These are phyloP conservation scores for Fusarium tjaetaba DNA, from an alignment of 2,329 filamentous ascomycete species.

Conservation along the genomic window DNA sequence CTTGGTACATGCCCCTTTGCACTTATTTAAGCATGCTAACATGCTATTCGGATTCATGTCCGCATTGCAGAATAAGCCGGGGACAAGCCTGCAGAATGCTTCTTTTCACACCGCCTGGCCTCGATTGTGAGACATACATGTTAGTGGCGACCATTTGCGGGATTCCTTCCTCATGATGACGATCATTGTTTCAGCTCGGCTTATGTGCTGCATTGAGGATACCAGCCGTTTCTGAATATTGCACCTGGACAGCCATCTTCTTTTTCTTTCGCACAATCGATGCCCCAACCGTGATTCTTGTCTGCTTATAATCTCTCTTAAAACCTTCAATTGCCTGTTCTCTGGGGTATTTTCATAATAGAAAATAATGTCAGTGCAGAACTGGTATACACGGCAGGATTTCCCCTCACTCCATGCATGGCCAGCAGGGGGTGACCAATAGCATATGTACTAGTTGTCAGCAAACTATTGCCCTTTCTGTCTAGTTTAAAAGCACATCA, in stretches of 20 bases:
- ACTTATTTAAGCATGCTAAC: background rate
- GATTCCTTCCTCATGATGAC: background rate
- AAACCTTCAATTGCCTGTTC: background rate
- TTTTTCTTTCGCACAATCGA: background rate
- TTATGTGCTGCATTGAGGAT: background rate
- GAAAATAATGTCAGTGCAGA: background rate
- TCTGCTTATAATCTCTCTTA: background rate
- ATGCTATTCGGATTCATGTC: background rate
- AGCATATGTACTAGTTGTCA: background rate
- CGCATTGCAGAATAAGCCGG: background rate
- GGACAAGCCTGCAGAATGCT: background rate
- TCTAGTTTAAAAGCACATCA: background rate
- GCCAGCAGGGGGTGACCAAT: background rate
- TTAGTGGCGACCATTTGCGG: background rate
- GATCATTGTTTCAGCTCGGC: background rate
- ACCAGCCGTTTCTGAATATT: background rate
- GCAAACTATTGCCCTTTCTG: background rate
- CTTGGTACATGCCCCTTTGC: background rate
- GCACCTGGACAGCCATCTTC: background rate
- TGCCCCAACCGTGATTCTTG: background rate
- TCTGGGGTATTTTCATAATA: background rate
- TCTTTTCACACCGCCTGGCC: background rate
- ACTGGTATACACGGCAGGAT: background rate
- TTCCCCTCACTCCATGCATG: background rate
- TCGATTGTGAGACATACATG: background rate